Evolutionary conservation across 345 rosid genomes (phyloP).

Genomic region (Arabidopsis thaliana): TAIR10.1 NC_003075.7:19001-19500

Average conservation of each 20-base stretch:
- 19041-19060: conserved; percentile 59
- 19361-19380: conserved; percentile 78
- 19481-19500: conserved; percentile 38
- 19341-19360: conserved; percentile 89
- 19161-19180: conserved; percentile 37
- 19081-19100: conserved; percentile 22
- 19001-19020: conserved; percentile 44
- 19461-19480: conserved; percentile 78
- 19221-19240: conserved; percentile 4
- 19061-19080: conserved; percentile 31
- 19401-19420: conserved; percentile 69
- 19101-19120: conserved; percentile 31
- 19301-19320: conserved; percentile 97
- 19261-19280: not conserved
- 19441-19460: conserved; percentile 66
- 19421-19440: conserved; percentile 79
- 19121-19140: conserved; percentile 27
- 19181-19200: conserved; percentile 21
- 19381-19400: conserved; percentile 80
- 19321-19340: conserved; percentile 92
- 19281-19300: conserved; percentile 66
- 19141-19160: conserved; percentile 10
- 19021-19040: conserved; percentile 45
- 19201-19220: conserved; percentile 20
- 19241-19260: not conserved